Evolutionary conservation across 345 rosid genomes (phyloP), one percentile per base, ranked within the genome.

Genomic region (Populus alba): DNA sequence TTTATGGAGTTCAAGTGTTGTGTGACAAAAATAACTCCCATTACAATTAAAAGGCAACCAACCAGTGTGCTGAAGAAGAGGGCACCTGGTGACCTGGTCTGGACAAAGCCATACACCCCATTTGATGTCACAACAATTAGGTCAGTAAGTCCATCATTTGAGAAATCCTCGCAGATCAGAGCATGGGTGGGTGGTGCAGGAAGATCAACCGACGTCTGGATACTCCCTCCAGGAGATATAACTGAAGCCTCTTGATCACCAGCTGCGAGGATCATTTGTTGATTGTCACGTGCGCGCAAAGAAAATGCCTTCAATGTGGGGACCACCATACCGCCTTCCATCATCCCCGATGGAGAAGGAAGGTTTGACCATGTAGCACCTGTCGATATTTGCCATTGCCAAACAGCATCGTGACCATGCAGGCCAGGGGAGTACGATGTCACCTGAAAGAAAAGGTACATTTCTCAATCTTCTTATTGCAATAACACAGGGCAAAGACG

Each of bases 11-110:
- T 92, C 77, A 92, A 79, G 91, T 96, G 95, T 72, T 94, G 97
- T 68, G 97, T 83, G 76, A 94, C 87, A 67, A 96, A 94, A 71
- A 94, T 90, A 75, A 92, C 92, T 81, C 94, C 98, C 99, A 94
- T 94, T 65, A 94, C 98, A 53, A 94, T 86, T 39, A 96, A 73
- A 76, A 96, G 94, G 85, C 98, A 92, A 67, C 97, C 99, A 4
- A 94, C 99, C 81, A 94, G 87, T 11, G 97, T 90, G 87, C 99
- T 96, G 90, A 96, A 94, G 94, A 94, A 97, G 79, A 97, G 88
- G 80, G 97, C 99, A 51, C 99, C 99, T 0, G 99, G 99, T 68
- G 92, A 97, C 83, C 98, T 92, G 29, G 96, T 91, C 83, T 97
- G 99, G 78, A 94, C 97, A 66, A 94, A 96, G 45, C 99, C 97